These are phyloP conservation scores for Anisodus acutangulus DNA, from an alignment of 257 asterid genomes.

Conservation along the genomic window DNA sequence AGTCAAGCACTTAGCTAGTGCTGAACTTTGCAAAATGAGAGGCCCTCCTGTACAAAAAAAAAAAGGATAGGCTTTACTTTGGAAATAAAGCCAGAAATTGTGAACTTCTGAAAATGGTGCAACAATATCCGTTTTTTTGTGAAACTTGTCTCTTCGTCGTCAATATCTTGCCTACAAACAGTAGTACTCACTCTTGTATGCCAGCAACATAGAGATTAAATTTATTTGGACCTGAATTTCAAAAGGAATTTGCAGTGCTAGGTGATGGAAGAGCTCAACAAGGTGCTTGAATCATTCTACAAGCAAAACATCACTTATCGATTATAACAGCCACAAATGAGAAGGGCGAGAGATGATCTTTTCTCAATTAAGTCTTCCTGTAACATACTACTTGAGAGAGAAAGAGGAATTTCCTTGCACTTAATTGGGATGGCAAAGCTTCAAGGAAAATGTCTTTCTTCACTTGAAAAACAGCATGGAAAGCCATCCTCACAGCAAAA, in stretches of 20 bases:
- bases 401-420: neutral
- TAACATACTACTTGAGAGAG: constrained; percentile 18
- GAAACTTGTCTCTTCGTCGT: neutral
- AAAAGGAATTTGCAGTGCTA: constrained; percentile 22
- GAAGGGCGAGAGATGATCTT: constrained; percentile 17
- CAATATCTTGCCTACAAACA: neutral
- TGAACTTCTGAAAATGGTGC: constrained; percentile 17
- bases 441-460: neutral
- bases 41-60: constrained; percentile 11
- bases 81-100: neutral
- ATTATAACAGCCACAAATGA: constrained; percentile 21
- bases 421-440: neutral
- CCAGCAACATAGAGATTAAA: neutral
- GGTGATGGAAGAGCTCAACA: constrained; percentile 33
- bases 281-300: neutral
- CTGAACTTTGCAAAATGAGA: neutral
- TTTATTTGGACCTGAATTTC: constrained; percentile 28
- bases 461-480: constrained; percentile 9
- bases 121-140: neutral
- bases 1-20: neutral
- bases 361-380: neutral
- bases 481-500: neutral
- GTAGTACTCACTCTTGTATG: constrained; percentile 11
- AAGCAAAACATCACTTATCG: constrained; percentile 4
- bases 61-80: neutral